These are phyloP conservation scores for Xylariaceae sp. DNA, from an alignment of 2,329 filamentous ascomycete species.

Conservation along the genomic window DNA sequence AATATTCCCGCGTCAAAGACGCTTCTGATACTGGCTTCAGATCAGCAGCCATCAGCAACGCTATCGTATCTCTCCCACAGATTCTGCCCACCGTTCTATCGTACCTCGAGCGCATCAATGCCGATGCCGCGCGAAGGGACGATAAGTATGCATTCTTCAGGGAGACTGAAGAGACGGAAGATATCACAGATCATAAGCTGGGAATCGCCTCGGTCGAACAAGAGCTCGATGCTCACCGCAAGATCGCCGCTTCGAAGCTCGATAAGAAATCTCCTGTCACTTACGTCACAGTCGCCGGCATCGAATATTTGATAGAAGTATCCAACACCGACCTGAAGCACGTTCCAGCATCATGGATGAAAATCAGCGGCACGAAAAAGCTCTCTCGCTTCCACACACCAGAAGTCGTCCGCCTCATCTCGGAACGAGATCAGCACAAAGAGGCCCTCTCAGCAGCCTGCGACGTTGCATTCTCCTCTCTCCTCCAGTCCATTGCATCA, in stretches of 20 bases:
- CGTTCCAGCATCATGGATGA: conserved; percentile 90
- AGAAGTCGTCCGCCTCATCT: conserved; percentile 75
- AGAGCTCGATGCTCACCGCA: conserved; percentile 74
- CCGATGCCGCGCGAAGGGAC: conserved; percentile 74
- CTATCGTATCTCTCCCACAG: conserved; percentile 69
- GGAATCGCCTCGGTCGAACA: conserved; percentile 90
- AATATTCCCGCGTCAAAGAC: conserved; percentile 66
- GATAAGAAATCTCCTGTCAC: conserved; percentile 65
- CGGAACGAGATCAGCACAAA: conserved; percentile 90
- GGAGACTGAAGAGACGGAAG: conserved; percentile 81
- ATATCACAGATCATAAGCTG: conserved; percentile 82
- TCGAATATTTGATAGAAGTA: conserved; percentile 93
- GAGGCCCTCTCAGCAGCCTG: conserved; percentile 90
- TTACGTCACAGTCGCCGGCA: conserved; percentile 81
- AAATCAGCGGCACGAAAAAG: conserved; percentile 92
- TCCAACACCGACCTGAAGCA: conserved; percentile 76
- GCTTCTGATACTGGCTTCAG: conserved; percentile 67
- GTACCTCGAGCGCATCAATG: conserved; percentile 81
- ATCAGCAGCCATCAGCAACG: conserved; percentile 64
- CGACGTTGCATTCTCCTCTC: conserved; percentile 70
- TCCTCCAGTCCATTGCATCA: conserved; percentile 71
- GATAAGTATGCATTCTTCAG: conserved; percentile 95
- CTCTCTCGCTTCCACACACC: conserved; percentile 91
- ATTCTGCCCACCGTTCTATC: conserved; percentile 69
- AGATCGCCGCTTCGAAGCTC: conserved; percentile 66